These are phyloP conservation scores for Berberis vulgaris DNA, from an alignment of 164 flowering plant species.

Conservation along the genomic window DNA sequence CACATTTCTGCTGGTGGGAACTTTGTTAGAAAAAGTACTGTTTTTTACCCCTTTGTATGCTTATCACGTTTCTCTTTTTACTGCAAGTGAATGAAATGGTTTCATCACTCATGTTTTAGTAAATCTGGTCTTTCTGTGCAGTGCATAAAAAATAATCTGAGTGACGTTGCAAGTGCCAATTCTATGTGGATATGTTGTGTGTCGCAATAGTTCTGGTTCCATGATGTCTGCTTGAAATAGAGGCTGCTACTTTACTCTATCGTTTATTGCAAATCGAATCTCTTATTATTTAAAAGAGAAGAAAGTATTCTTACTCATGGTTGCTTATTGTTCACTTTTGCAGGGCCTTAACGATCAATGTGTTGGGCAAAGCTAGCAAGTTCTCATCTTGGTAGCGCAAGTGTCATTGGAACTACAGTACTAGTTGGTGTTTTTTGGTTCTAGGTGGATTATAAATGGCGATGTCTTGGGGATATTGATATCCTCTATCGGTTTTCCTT, in stretches of 20 bases:
- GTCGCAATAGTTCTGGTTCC: constrained; percentile 18
- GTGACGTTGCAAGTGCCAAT: constrained; percentile 24
- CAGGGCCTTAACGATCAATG: no score
- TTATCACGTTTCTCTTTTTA: not conserved
- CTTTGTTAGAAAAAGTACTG: not conserved
- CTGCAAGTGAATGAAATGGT: not conserved
- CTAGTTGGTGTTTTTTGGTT: no score
- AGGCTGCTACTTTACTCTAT: not conserved
- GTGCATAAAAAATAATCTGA: constrained; percentile 20
- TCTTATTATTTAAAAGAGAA: no score
- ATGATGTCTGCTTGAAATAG: not conserved
- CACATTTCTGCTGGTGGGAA: not conserved
- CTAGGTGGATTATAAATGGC: no score
- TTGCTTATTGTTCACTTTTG: no score
- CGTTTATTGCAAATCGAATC: not conserved
- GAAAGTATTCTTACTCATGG: no score
- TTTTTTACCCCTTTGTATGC: no score
- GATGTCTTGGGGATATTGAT: no score
- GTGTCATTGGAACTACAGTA: no score
- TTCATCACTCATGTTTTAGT: not conserved
- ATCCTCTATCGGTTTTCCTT: no score
- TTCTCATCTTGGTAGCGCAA: no score
- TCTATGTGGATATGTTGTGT: constrained; percentile 22
- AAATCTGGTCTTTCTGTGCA: constrained; percentile 6
- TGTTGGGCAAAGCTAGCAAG: no score